Evolutionary conservation across 2,329 filamentous ascomycete genomes (phyloP).

Genomic region (Cladosporium sp.): DNA sequence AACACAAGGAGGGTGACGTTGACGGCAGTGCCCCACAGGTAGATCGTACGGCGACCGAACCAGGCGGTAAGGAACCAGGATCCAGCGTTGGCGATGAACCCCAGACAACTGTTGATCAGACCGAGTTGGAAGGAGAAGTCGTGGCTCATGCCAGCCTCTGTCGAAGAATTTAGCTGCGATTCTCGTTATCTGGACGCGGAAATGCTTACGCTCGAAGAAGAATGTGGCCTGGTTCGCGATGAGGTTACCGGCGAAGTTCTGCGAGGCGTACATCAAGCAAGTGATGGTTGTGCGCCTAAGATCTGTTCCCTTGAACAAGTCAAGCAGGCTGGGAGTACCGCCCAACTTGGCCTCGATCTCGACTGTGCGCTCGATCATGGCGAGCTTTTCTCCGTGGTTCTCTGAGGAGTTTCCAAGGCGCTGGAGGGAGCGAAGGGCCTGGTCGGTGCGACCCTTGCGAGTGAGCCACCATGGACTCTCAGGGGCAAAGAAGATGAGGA

Average conservation of each 20-base stretch:
- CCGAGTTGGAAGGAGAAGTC: slow-evolving; percentile 48
- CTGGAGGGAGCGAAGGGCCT: slow-evolving; percentile 67
- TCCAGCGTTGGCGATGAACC: slow-evolving; percentile 78
- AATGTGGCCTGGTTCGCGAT: slow-evolving; percentile 52
- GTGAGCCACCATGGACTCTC: slow-evolving; percentile 70
- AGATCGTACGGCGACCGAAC: slow-evolving; percentile 73
- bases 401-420: slow-evolving; percentile 71
- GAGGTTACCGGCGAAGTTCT: slow-evolving; percentile 49
- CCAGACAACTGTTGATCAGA: slow-evolving; percentile 60
- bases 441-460: slow-evolving; percentile 61
- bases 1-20: slow-evolving; percentile 74
- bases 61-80: slow-evolving; percentile 75
- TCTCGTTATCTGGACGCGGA: background rate
- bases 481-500: slow-evolving; percentile 67
- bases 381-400: slow-evolving; percentile 78
- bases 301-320: slow-evolving; percentile 81
- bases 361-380: slow-evolving; percentile 91
- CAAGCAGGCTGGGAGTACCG: slow-evolving; percentile 69
- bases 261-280: slow-evolving; percentile 54
- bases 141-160: slow-evolving; percentile 47
- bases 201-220: slow-evolving; percentile 49
- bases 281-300: slow-evolving; percentile 74
- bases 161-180: slow-evolving; percentile 24
- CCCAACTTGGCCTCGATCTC: slow-evolving; percentile 77
- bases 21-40: slow-evolving; percentile 65